Percentiles rank a stretch among this genome's conserved stretches.
These are phyloP conservation scores for Diaporthe ampelina DNA, from an alignment of 2,329 filamentous ascomycete genomes.

Conservation along the genomic window DNA sequence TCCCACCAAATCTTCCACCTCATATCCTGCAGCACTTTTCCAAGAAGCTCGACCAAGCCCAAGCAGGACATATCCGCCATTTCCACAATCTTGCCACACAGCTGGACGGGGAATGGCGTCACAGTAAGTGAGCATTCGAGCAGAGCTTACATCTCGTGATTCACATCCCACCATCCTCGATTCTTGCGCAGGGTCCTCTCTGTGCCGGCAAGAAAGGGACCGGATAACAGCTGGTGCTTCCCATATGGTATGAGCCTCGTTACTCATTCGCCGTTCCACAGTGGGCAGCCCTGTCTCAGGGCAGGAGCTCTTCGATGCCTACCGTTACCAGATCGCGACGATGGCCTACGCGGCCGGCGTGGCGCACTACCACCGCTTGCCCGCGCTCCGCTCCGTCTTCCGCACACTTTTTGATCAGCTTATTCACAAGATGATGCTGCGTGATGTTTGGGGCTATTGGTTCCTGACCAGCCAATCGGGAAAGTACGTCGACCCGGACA, in stretches of 20 bases:
- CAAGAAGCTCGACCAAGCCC: conserved; percentile 23
- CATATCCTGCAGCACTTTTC: conserved; percentile 6
- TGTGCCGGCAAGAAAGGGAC: neutral
- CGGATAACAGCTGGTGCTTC: neutral
- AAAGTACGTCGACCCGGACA: conserved; percentile 51
- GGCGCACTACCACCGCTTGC: conserved; percentile 56
- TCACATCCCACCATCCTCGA: too few species aligned
- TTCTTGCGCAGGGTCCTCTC: neutral
- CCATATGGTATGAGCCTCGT: neutral
- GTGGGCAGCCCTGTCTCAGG: conserved; percentile 52
- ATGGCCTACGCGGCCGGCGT: conserved; percentile 55
- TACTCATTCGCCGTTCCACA: conserved; percentile 19
- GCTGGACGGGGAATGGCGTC: conserved; percentile 27
- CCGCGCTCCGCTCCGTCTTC: conserved; percentile 51
- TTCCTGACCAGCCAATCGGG: conserved; percentile 55
- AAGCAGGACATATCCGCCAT: conserved; percentile 34
- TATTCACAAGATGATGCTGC: conserved; percentile 58
- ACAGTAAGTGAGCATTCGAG: neutral
- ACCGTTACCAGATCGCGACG: conserved; percentile 57
- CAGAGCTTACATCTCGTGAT: too few species aligned
- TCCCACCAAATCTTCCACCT: conserved; percentile 3
- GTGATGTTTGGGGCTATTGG: conserved; percentile 60
- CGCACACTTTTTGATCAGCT: conserved; percentile 51
- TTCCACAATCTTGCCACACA: conserved; percentile 34
- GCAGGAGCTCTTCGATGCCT: conserved; percentile 54